Evolutionary conservation across 106 monocot genomes (phyloP).

Genomic region (Allium sativum): DNA sequence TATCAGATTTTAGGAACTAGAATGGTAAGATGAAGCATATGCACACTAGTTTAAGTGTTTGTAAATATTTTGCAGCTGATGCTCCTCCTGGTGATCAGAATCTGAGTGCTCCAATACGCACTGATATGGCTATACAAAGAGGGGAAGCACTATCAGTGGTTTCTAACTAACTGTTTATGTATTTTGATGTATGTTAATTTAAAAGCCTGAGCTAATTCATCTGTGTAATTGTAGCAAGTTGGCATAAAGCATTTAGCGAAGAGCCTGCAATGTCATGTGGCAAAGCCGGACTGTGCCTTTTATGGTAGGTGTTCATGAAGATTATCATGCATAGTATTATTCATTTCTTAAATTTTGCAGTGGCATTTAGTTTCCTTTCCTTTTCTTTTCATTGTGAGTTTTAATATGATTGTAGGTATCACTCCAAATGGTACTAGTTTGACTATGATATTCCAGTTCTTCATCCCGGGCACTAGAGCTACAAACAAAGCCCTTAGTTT

Average conservation of each 20-base stretch:
- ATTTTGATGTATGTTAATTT: not conserved
- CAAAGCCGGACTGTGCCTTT: constrained; percentile 87
- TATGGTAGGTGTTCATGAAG: constrained; percentile 38
- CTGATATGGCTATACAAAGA: constrained; percentile 76
- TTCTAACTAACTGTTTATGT: not conserved
- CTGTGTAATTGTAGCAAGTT: constrained; percentile 53
- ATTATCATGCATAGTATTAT: not conserved
- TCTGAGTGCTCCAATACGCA: constrained; percentile 56
- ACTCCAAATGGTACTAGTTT: constrained; percentile 73
- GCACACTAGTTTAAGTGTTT: no score
- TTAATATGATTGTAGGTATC: constrained; percentile 44
- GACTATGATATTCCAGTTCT: constrained; percentile 93
- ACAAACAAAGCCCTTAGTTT: constrained; percentile 94
- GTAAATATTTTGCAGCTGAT: constrained; percentile 31
- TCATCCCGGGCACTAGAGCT: constrained; percentile 67
- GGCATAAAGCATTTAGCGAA: constrained; percentile 88
- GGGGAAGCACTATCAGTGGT: constrained; percentile 84
- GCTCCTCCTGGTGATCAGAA: constrained; percentile 42
- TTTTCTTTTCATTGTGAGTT: no score
- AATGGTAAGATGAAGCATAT: no score
- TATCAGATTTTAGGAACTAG: no score
- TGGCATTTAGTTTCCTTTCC: not conserved
- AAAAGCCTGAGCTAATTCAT: not conserved
- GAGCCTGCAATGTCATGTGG: constrained; percentile 86
- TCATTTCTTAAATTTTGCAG: not conserved